phyloP scores from a whole-genome alignment of 495 filamentous ascomycete genomes.

The Neurospora africana region DNA sequence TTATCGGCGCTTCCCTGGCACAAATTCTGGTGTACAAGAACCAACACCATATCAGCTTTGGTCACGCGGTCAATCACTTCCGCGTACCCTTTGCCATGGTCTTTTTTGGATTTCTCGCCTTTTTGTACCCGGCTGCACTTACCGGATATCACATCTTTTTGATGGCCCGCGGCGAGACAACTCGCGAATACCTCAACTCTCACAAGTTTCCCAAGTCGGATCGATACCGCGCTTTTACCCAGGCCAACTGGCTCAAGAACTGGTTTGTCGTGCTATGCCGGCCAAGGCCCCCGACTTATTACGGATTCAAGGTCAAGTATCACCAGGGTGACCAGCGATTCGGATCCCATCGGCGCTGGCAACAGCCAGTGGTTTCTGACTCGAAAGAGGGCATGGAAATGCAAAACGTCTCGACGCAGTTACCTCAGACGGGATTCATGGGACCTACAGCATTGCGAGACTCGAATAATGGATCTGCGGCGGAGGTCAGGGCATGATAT shows the following conservation, averaged over 20 bases:
- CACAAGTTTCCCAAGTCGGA: conserved; percentile 90
- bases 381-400: conserved; percentile 33
- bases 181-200: conserved; percentile 87
- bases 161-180: conserved; percentile 84
- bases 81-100: conserved; percentile 83
- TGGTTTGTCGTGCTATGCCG: conserved; percentile 72
- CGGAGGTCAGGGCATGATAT: conserved; percentile 8
- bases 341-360: conserved; percentile 20
- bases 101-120: conserved; percentile 64
- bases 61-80: conserved; percentile 52
- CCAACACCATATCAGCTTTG: conserved; percentile 51
- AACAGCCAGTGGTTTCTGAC: conserved; percentile 1
- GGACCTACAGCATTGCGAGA: conserved; percentile 24
- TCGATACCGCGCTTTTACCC: conserved; percentile 81
- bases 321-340: conserved; percentile 78
- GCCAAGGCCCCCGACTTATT: conserved; percentile 79
- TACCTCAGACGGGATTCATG: conserved; percentile 17
- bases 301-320: conserved; percentile 73
- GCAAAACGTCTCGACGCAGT: conserved; percentile 25
- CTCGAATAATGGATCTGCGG: conserved; percentile 4
- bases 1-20: conserved; percentile 63
- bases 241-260: conserved; percentile 65
- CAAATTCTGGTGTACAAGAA: conserved; percentile 67
- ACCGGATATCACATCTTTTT: conserved; percentile 85
- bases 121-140: conserved; percentile 74